These are phyloP conservation scores for Polychaeton citri DNA, from an alignment of 2,329 filamentous ascomycete genomes.

Conservation along the genomic window DNA sequence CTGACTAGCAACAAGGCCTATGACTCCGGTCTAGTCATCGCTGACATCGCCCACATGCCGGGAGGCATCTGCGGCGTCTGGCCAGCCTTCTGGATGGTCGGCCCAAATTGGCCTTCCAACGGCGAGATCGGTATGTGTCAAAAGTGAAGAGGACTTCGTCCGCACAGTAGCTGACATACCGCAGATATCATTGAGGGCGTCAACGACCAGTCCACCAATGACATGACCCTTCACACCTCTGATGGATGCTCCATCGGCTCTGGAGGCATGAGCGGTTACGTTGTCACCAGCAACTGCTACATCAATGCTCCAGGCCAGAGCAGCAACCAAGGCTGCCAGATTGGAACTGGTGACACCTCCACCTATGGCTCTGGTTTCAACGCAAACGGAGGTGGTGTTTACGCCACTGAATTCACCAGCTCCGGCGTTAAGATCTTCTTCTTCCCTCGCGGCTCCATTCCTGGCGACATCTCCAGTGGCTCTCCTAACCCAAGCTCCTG, in stretches of 20 bases:
- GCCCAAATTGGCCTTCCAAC: conserved; percentile 27
- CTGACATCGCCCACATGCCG: conserved; percentile 64
- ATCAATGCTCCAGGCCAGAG: conserved; percentile 27
- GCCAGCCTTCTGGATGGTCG: conserved; percentile 24
- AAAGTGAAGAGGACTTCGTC: not conserved
- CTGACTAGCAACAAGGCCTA: conserved; percentile 53
- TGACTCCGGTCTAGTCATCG: conserved; percentile 54
- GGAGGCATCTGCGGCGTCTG: conserved; percentile 56
- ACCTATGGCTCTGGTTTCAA: conserved; percentile 25
- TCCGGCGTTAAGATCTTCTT: conserved; percentile 21
- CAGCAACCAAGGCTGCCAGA: conserved; percentile 20
- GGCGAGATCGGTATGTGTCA: conserved; percentile 20
- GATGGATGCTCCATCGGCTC: conserved; percentile 25
- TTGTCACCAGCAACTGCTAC: conserved; percentile 24
- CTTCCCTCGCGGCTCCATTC: conserved; percentile 23
- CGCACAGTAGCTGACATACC: conserved; percentile 1
- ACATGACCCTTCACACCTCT: conserved; percentile 23
- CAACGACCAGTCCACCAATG: conserved; percentile 20
- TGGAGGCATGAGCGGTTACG: conserved; percentile 54
- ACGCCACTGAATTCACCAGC: conserved; percentile 21
- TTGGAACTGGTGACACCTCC: conserved; percentile 35
- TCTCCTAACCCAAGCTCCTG: conserved; percentile 48
- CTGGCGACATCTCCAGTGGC: conserved; percentile 28
- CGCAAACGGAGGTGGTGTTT: conserved; percentile 31
- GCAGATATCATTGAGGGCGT: conserved; percentile 27